phyloP scores from a whole-genome alignment of 2,329 filamentous ascomycete species.

The Penicillium sclerotigenum region DNA sequence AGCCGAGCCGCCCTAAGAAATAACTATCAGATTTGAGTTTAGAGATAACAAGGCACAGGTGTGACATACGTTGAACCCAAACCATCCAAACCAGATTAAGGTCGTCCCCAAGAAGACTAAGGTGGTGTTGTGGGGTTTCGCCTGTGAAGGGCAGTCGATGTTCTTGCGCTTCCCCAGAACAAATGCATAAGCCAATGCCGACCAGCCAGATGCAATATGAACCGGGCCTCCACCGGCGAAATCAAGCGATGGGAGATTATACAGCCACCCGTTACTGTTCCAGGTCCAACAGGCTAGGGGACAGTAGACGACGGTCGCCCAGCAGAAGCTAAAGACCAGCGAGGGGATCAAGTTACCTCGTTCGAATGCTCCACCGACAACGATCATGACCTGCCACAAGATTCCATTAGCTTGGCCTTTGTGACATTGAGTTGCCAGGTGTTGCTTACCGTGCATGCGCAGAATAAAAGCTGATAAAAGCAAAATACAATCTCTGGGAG shows the following conservation, averaged over 20 bases:
- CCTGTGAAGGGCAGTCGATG: constrained; percentile 51
- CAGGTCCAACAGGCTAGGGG: constrained; percentile 75
- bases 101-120: constrained; percentile 68
- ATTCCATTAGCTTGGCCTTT: not conserved
- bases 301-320: constrained; percentile 69
- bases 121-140: constrained; percentile 67
- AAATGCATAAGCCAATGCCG: constrained; percentile 68
- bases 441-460: constrained; percentile 39
- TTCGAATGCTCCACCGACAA: constrained; percentile 63
- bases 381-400: constrained; percentile 58
- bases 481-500: constrained; percentile 66
- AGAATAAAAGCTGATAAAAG: constrained; percentile 64
- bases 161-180: constrained; percentile 69
- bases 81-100: constrained; percentile 51
- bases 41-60: not conserved
- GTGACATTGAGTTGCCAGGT: not conserved
- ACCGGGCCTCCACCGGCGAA: constrained; percentile 74
- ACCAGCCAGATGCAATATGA: constrained; percentile 69
- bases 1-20: constrained; percentile 48
- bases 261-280: constrained; percentile 71
- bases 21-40: not conserved
- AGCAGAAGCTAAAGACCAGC: constrained; percentile 68
- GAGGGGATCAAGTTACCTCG: constrained; percentile 62
- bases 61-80: constrained; percentile 53
- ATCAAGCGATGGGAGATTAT: constrained; percentile 65